phyloP scores from a whole-genome alignment of 2,329 filamentous ascomycete genomes.

The Chalaropsis ovoidea region DNA sequence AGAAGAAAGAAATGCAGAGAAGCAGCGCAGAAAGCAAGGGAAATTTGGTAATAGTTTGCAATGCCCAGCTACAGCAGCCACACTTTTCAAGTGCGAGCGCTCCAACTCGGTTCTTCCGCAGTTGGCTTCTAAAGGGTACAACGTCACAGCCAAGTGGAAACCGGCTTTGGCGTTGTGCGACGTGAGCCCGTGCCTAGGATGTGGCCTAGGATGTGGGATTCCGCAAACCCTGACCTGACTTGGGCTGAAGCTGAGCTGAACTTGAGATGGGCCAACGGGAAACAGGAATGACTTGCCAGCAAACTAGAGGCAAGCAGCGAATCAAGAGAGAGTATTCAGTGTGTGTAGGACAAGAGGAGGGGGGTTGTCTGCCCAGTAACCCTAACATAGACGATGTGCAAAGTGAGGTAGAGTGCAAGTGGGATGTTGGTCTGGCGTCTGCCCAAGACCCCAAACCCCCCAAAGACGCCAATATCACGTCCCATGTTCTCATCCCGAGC shows the following conservation, averaged over 20 bases:
- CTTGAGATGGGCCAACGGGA: not conserved
- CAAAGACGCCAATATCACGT: not conserved
- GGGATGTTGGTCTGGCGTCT: no score
- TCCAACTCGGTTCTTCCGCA: not conserved
- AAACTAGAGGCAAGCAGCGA: not conserved
- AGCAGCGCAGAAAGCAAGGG: not conserved
- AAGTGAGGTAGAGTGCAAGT: no score
- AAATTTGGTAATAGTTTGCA: constrained; percentile 11
- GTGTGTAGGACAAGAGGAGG: no score
- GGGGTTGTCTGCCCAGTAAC: no score
- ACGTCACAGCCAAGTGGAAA: not conserved
- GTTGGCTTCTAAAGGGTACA: not conserved
- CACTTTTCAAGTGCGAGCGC: not conserved
- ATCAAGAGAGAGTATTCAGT: not conserved
- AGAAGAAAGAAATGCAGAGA: constrained; percentile 4
- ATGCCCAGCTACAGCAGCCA: not conserved
- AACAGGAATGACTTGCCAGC: not conserved
- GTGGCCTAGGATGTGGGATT: not conserved
- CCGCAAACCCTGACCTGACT: not conserved
- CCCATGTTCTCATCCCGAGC: not conserved
- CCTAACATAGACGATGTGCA: no score
- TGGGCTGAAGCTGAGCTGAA: not conserved
- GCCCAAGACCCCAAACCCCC: no score
- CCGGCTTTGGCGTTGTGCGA: constrained; percentile 1
- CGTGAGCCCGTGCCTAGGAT: not conserved